These are phyloP conservation scores for Adiantum capillusveneris DNA, from an alignment of 75 land plant genomes.

Conservation along the genomic window DNA sequence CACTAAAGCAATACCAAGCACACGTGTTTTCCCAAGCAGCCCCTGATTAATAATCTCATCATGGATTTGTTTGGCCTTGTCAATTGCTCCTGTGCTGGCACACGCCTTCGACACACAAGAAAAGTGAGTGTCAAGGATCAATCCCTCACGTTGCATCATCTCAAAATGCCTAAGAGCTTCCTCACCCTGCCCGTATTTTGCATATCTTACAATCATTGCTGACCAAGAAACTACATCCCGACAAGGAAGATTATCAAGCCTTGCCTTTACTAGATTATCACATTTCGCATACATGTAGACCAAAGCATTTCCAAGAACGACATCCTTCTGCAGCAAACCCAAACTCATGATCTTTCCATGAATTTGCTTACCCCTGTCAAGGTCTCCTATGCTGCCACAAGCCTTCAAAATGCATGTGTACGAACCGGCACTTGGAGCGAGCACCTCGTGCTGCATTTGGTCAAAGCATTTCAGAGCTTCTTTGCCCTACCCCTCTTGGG, in stretches of 20 bases:
- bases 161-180: constrained; percentile 26
- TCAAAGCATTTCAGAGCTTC: no score
- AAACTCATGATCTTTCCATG: background rate
- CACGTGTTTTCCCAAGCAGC: constrained; percentile 14
- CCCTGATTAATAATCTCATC: constrained; percentile 13
- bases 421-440: no score
- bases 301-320: constrained; percentile 20
- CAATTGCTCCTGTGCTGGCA: constrained; percentile 29
- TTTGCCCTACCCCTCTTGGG: no score
- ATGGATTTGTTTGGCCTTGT: constrained; percentile 22
- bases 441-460: no score
- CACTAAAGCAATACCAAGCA: constrained; percentile 30
- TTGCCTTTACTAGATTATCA: constrained; percentile 15
- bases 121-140: constrained; percentile 21
- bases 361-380: background rate
- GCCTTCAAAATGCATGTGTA: background rate
- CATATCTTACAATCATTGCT: constrained; percentile 35
- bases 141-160: constrained; percentile 15
- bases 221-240: constrained; percentile 46
- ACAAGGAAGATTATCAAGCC: constrained; percentile 38
- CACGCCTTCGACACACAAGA: constrained; percentile 37
- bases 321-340: constrained; percentile 11
- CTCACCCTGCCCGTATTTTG: constrained; percentile 12
- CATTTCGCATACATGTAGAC: constrained; percentile 37
- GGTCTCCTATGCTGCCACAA: background rate